Conservation (phyloP, 805 yeast species). For the Candida silvicultrix region DNA sequence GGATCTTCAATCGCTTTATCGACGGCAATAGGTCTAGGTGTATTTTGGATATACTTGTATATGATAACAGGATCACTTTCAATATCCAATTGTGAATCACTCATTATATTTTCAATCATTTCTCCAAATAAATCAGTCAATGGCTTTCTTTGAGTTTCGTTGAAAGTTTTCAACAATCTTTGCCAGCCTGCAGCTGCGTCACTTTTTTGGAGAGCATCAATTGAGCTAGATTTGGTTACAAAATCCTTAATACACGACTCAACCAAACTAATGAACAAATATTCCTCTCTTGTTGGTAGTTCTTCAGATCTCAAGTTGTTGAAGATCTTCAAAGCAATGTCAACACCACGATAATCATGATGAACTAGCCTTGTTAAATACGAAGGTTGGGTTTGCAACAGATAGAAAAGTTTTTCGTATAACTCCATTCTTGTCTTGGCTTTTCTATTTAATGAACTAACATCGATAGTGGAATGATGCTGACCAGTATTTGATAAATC, state of each 20-base stretch:
- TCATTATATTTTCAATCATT: conserved; percentile 28
- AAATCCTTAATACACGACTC: conserved; percentile 27
- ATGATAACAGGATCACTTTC: conserved; percentile 77
- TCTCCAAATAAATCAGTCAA: conserved; percentile 30
- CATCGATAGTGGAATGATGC: conserved; percentile 14
- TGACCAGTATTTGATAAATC: neutral
- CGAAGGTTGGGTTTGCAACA: conserved; percentile 76
- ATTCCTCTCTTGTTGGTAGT: conserved; percentile 22
- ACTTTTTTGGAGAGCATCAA: conserved; percentile 17
- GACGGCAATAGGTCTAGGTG: conserved; percentile 37
- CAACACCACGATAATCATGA: conserved; percentile 23
- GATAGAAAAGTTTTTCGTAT: conserved; percentile 73
- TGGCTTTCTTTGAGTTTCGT: conserved; percentile 29
- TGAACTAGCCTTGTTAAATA: conserved; percentile 58
- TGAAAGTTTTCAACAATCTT: conserved; percentile 32
- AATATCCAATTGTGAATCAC: conserved; percentile 42
- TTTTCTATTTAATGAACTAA: conserved; percentile 22
- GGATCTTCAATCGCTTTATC: conserved; percentile 75
- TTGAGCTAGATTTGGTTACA: conserved; percentile 26
- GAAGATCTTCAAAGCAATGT: conserved; percentile 21
- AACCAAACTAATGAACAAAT: conserved; percentile 15
- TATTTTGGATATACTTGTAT: conserved; percentile 34
- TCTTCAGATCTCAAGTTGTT: conserved; percentile 20
- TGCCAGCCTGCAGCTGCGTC: conserved; percentile 32
- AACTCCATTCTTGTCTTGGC: conserved; percentile 50